Base-by-base conservation (phyloP, 192 early-diverging fungal species). In the Coemansia sp. region DNA sequence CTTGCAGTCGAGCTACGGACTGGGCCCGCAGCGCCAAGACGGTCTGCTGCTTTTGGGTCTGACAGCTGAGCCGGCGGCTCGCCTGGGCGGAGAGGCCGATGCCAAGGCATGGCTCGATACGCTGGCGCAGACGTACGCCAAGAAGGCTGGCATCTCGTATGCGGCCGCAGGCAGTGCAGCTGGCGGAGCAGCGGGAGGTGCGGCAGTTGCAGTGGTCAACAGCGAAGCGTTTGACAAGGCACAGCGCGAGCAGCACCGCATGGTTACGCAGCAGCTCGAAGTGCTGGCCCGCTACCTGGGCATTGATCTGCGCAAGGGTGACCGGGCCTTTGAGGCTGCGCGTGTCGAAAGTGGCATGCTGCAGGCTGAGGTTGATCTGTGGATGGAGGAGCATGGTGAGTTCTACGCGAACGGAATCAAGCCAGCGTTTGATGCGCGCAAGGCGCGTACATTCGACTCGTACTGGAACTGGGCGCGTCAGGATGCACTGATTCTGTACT, bases 391-490 rank as follows among this genome's bases (percentile, higher is more conserved):
- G 83, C 93, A 95, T 69, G 95, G 94, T 69, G 93, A 94, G 63
- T 76, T 86, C 63, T 96, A 94, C 80, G 89, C 89, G 38, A 85
- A 90, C 63, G 95, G 95, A 57, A 95, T 97, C 84, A 86, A 86
- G 60, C 93, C 93, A 14, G 59, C 86, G 19, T 97, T 97, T 77
- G 88, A 85, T 58, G 80, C 85, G 12, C 84, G 89, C 69, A 97
- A 94, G 85, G 93, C 91, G 35, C 91, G 95, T 48, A 83, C 76
- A 25, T 97, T 94, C 67, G 93, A 97, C 69, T 97, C 95, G 49
- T 89, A 93, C 89, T 97, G 95, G 95, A 97, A 97, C 84, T 97
- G 95, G 95, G 85, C 94, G 54, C 86, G 94, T 43, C 84, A 85
- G 57, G 91, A 94, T 38, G 91, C 82, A 57, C 86, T 88, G 50